Percentiles rank a stretch among this genome's conserved stretches.
Conservation (phyloP, 2,329 filamentous ascomycete genomes). For the Karstenula rhodostoma region DNA sequence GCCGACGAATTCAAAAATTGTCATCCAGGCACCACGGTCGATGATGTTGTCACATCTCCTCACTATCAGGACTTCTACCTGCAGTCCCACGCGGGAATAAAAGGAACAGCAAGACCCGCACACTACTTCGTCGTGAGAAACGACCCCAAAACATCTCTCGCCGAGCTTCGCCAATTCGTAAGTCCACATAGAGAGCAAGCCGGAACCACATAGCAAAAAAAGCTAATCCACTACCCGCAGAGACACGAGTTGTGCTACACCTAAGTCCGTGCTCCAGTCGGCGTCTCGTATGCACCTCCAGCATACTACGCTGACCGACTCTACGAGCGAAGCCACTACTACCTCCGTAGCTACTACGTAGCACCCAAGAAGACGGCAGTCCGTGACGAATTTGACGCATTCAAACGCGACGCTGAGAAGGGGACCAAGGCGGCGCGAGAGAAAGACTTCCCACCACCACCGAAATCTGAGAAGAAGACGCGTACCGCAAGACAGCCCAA, state of each 20-base stretch:
- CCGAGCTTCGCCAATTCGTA: conserved; percentile 26
- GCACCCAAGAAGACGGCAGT: neutral
- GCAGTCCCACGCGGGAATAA: conserved; percentile 40
- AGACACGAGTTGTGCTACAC: conserved; percentile 46
- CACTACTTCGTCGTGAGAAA: conserved; percentile 47
- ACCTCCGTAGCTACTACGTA: conserved; percentile 29
- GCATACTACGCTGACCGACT: conserved; percentile 53
- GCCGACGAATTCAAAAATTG: conserved; percentile 27
- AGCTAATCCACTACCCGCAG: conserved; percentile 5
- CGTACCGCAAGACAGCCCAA: neutral
- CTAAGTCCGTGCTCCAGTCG: conserved; percentile 40
- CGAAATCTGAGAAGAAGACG: neutral
- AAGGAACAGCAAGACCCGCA: conserved; percentile 41
- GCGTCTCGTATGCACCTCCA: conserved; percentile 47
- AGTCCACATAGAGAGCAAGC: neutral
- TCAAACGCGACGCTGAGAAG: neutral
- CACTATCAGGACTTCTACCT: conserved; percentile 48
- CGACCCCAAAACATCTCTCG: conserved; percentile 27
- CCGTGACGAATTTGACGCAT: neutral
- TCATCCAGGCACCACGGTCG: conserved; percentile 41
- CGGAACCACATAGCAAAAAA: no score
- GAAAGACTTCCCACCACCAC: neutral
- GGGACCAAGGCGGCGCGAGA: neutral
- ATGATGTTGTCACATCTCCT: conserved; percentile 36
- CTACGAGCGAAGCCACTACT: conserved; percentile 47